Evolutionary conservation across 352 stramenopile species (phyloP), one percentile per base, ranked within the genome.

Genomic region (Peronospora farinosa): DNA sequence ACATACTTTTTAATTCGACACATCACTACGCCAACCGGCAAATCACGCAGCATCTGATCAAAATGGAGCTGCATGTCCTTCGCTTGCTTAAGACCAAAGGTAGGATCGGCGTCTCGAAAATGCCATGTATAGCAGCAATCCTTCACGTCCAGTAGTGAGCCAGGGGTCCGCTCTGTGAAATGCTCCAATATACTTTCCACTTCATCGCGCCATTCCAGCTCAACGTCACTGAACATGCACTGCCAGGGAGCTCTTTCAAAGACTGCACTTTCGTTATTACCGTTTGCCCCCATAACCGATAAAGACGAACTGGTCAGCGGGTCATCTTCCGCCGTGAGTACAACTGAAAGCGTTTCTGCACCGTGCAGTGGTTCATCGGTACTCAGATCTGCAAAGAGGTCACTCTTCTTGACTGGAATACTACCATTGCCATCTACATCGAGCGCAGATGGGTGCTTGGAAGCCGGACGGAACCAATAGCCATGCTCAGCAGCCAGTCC

Each of bases 21-120:
- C 79, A 93, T 93, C 40, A 95, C 78, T 11, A 95, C 78, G 8
- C 77, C 72, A 9, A 93, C 84, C 0, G 81, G 84, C 7, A 86
- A 66, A 55, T 92, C 84, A 40, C 80, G 75, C 17, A 95, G 72
- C 80, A 91, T 95, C 47, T 95, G 84, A 36, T 95, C 84, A 43
- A 95, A 92, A 67, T 95, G 84, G 19, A 93, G 62, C 53, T 95
- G 84, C 74, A 95, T 60, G 35, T 95, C 82, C 50, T 93, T 95
- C 7, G 84, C 84, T 40, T 95, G 84, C 47, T 87, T 92, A 11
- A 93, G 53, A 1, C 84, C 84, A 52, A 90, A 93, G 4, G 77
- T 87, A 12, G 80, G 76, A 57, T 95, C 84, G 1, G 82, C 80
- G 49, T 95, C 84, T 40, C 79, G 73, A 55, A 92, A 95, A 57